Conservation (phyloP, 208 protist genomes). For the Leishmania tarentolae region DNA sequence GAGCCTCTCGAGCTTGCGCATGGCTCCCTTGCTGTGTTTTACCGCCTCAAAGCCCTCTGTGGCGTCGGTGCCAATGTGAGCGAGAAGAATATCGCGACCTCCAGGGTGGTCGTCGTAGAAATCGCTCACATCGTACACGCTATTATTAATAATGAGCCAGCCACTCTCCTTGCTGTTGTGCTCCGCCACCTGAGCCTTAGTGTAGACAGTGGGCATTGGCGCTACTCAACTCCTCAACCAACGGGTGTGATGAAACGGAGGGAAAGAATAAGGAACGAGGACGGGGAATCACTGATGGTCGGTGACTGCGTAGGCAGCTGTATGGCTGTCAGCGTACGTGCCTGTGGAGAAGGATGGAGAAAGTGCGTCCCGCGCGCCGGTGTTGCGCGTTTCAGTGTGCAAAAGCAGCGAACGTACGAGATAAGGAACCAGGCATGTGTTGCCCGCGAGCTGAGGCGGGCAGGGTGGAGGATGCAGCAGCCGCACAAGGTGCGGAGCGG, state of each 20-base stretch:
- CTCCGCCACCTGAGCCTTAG: slow-evolving; percentile 53
- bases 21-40: slow-evolving; percentile 57
- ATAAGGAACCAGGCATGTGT: neutral
- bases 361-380: neutral
- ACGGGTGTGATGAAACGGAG: neutral
- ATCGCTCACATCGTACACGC: slow-evolving; percentile 74
- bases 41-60: slow-evolving; percentile 75
- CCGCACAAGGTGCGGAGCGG: neutral
- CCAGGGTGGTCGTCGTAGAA: slow-evolving; percentile 88
- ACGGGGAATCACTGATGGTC: neutral
- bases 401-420: neutral
- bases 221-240: neutral
- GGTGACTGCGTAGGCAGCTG: neutral
- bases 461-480: neutral
- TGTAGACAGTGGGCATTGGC: slow-evolving; percentile 37
- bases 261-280: neutral
- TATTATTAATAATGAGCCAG: slow-evolving; percentile 85
- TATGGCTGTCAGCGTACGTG: neutral
- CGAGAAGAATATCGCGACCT: slow-evolving; percentile 69
- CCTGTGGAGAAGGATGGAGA: neutral
- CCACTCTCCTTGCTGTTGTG: slow-evolving; percentile 56
- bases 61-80: slow-evolving; percentile 72
- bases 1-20: slow-evolving; percentile 41
- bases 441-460: neutral
- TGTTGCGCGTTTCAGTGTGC: neutral